A percentile compares a stretch with the other conserved stretches of the same genome.
Evolutionary conservation across 2,329 filamentous ascomycete genomes (phyloP).

Genomic region (Nemania sp.): DNA sequence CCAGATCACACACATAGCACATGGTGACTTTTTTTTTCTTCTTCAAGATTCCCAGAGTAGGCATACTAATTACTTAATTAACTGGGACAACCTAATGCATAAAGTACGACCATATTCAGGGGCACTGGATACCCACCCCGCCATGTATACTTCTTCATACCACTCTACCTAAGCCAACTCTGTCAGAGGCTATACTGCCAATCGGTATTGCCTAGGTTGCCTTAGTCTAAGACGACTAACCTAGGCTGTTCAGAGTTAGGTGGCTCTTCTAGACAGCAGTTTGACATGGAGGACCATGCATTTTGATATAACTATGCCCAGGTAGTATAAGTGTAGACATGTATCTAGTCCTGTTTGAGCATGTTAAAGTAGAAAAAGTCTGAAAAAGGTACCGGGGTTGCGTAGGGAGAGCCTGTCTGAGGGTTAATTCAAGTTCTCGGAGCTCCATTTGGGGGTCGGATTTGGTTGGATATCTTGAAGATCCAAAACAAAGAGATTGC

Average conservation of each 20-base stretch:
- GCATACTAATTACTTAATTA: neutral
- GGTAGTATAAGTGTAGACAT: too few relatives aligned
- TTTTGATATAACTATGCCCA: neutral
- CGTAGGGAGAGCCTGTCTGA: too few relatives aligned
- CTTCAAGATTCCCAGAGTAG: neutral
- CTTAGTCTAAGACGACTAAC: neutral
- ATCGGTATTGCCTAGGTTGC: neutral
- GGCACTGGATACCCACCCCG: slow-evolving; percentile 4
- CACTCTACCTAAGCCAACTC: too few relatives aligned
- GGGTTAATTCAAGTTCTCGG: too few relatives aligned
- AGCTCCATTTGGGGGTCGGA: too few relatives aligned
- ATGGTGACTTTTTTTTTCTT: neutral
- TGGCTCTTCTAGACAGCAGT: too few relatives aligned
- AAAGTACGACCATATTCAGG: slow-evolving; percentile 11
- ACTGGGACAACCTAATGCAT: neutral
- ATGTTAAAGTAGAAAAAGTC: too few relatives aligned
- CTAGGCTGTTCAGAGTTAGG: too few relatives aligned
- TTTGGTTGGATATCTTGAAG: too few relatives aligned
- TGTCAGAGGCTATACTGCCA: neutral
- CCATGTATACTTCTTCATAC: neutral
- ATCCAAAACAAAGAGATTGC: too few relatives aligned
- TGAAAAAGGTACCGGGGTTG: too few relatives aligned
- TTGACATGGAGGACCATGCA: neutral
- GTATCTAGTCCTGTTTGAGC: too few relatives aligned
- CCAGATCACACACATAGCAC: neutral